phyloP scores from a whole-genome alignment of 129 eudicot genomes.

The carrot (Daucus carota) region DNA sequence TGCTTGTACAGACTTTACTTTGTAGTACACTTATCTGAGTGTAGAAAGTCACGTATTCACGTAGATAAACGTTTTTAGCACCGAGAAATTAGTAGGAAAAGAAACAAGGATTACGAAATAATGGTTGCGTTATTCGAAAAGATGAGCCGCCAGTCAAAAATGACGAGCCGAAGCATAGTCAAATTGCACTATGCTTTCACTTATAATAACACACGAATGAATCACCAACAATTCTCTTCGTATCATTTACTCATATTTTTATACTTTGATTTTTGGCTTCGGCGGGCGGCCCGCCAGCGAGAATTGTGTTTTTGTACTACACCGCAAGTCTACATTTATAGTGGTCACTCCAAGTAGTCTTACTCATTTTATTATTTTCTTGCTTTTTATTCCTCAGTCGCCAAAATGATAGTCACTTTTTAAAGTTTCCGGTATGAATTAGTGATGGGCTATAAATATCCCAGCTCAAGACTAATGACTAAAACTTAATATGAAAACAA shows the following conservation, averaged over 20 bases:
- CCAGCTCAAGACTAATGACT: too few species aligned
- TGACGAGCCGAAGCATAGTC: neutral
- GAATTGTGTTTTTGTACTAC: neutral
- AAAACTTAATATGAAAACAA: too few species aligned
- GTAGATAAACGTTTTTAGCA: neutral
- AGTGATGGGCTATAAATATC: too few species aligned
- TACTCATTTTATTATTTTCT: neutral
- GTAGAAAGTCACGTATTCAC: neutral
- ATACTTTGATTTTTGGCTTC: neutral
- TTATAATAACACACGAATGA: neutral
- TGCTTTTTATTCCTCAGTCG: too few species aligned
- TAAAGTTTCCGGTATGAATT: too few species aligned
- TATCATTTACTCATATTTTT: neutral
- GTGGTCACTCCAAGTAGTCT: neutral
- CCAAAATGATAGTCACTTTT: too few species aligned
- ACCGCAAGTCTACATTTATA: neutral
- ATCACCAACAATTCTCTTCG: neutral
- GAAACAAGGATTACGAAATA: neutral
- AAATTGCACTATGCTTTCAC: neutral
- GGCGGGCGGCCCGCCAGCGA: constrained; percentile 10
- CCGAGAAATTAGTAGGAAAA: neutral
- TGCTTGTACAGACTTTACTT: neutral
- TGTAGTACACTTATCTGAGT: neutral
- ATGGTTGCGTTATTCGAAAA: neutral
- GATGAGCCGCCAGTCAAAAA: neutral